A percentile compares a stretch with the other conserved stretches of the same genome.
Conservation (phyloP, 371 early-diverging fungal genomes). For the Mucor irregularis region DNA sequence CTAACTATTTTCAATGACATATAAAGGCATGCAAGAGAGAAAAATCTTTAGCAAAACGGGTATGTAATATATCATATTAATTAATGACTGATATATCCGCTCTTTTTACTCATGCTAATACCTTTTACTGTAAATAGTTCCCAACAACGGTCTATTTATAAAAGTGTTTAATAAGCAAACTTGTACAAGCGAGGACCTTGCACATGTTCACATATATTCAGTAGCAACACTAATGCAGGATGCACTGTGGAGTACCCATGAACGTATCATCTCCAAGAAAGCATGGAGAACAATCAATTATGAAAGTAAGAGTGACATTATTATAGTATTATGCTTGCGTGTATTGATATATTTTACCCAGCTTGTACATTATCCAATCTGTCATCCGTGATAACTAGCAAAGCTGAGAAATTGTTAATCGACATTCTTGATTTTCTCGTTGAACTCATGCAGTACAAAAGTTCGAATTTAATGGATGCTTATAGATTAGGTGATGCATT, state of each 20-base stretch:
- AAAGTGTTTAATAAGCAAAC: slow-evolving; percentile 42
- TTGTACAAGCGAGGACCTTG: slow-evolving; percentile 36
- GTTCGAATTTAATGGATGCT: slow-evolving; percentile 40
- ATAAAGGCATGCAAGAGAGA: slow-evolving; percentile 36
- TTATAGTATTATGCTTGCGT: not conserved
- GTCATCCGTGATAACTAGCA: slow-evolving; percentile 26
- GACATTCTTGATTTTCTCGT: slow-evolving; percentile 47
- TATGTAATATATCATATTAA: slow-evolving; percentile 11
- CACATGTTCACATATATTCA: slow-evolving; percentile 39
- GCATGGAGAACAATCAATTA: slow-evolving; percentile 49
- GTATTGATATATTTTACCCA: too few species aligned
- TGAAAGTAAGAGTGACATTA: slow-evolving; percentile 31
- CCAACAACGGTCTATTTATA: slow-evolving; percentile 37
- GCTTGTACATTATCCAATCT: slow-evolving; percentile 42
- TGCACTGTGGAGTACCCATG: slow-evolving; percentile 43
- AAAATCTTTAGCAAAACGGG: slow-evolving; percentile 49
- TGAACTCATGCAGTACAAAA: slow-evolving; percentile 43
- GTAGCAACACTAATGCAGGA: slow-evolving; percentile 55
- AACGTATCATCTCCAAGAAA: slow-evolving; percentile 46
- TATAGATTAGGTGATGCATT: slow-evolving; percentile 47
- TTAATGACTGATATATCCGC: too few species aligned
- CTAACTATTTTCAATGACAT: slow-evolving; percentile 1
- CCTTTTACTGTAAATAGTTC: slow-evolving; percentile 20
- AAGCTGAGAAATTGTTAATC: slow-evolving; percentile 32
- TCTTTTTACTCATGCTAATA: not conserved